Percentiles rank a stretch among this genome's conserved stretches.
These are phyloP conservation scores for Trichosporon inkin DNA, from an alignment of 1,284 basidiomycete species.

Conservation along the genomic window DNA sequence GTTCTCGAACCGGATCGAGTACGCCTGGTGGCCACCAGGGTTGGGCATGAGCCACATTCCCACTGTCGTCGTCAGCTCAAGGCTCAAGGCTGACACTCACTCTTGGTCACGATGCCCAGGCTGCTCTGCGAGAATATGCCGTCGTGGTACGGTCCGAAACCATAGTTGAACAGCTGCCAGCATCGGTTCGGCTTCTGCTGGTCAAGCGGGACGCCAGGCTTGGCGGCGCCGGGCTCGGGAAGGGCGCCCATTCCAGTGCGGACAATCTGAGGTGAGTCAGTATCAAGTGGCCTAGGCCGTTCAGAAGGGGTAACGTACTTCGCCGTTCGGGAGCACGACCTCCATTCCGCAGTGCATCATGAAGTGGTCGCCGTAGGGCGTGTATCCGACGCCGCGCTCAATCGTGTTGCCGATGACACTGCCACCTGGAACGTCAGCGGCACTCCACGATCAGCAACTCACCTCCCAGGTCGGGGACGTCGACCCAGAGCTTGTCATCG, in stretches of 20 bases:
- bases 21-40: slow-evolving; percentile 15
- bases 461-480: slow-evolving; percentile 13
- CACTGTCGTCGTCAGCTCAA: neutral
- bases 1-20: slow-evolving; percentile 16
- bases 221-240: slow-evolving; percentile 10
- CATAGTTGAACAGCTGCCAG: slow-evolving; percentile 18
- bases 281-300: no score
- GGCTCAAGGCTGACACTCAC: neutral
- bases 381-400: slow-evolving; percentile 17
- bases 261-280: neutral
- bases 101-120: slow-evolving; percentile 15
- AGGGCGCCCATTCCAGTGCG: slow-evolving; percentile 18
- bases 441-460: no score
- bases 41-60: slow-evolving; percentile 16
- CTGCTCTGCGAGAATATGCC: slow-evolving; percentile 18
- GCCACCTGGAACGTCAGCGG: neutral
- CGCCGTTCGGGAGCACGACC: slow-evolving; percentile 12
- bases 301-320: neutral
- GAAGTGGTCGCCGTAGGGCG: slow-evolving; percentile 17
- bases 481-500: slow-evolving; percentile 18
- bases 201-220: slow-evolving; percentile 2
- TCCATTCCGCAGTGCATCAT: slow-evolving; percentile 19
- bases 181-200: slow-evolving; percentile 15
- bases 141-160: slow-evolving; percentile 15
- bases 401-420: slow-evolving; percentile 16